Conservation (phyloP, 805 yeast genomes). For the Myxozyma udenii region DNA sequence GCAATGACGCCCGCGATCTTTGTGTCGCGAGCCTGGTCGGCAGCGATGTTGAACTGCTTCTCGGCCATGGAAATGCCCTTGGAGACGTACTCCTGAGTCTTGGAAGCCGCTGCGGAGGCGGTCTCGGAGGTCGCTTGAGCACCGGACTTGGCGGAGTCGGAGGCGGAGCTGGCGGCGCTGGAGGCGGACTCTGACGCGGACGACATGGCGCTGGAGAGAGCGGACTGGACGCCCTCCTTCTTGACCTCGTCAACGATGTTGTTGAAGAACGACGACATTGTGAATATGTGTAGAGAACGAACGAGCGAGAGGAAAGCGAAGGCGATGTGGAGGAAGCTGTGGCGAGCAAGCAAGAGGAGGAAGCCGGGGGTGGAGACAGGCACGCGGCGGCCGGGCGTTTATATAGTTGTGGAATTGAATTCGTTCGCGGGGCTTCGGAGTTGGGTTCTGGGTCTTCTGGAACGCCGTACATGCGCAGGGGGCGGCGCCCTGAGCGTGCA, state of each 20-base stretch:
- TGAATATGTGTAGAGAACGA: not conserved
- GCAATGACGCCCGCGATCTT: constrained; percentile 18
- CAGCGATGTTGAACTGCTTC: constrained; percentile 18
- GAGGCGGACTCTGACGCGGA: constrained; percentile 1
- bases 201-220: constrained; percentile 9
- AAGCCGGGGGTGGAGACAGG: no score
- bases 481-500: no score
- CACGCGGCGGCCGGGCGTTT: no score
- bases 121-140: constrained; percentile 5
- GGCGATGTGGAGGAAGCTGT: not conserved
- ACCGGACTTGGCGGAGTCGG: constrained; percentile 5
- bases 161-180: constrained; percentile 1
- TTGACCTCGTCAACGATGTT: constrained; percentile 6
- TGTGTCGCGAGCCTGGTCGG: constrained; percentile 18
- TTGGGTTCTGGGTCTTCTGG: no score
- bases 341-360: no score
- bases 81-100: constrained; percentile 14
- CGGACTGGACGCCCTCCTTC: constrained; percentile 7
- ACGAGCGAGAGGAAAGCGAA: not conserved
- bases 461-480: no score
- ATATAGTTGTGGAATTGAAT: no score
- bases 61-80: constrained; percentile 22
- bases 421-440: no score
- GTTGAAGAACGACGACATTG: constrained; percentile 16
- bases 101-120: constrained; percentile 9